Conservation (phyloP, 139 green algal genomes). For the Chlorokybus atmophyticus region DNA sequence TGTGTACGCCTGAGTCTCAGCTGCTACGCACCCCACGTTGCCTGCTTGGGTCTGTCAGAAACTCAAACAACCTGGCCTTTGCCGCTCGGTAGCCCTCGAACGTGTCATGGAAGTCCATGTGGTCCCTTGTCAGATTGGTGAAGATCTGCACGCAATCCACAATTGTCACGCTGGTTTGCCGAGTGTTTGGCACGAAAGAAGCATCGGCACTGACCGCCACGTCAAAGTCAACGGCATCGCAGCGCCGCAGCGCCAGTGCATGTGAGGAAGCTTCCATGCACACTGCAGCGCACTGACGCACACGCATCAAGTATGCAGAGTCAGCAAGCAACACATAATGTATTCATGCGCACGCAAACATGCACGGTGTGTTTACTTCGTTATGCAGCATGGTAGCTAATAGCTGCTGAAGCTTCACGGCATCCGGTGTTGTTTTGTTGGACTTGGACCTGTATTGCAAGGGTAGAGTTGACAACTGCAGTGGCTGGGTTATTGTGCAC, state of each 20-base stretch:
- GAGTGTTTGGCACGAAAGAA: no score
- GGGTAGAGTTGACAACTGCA: no score
- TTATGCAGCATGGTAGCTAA: conserved; percentile 66
- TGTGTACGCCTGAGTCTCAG: no score
- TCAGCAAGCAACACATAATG: no score
- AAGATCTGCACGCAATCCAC: conserved; percentile 30
- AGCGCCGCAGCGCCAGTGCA: conserved; percentile 19
- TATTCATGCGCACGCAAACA: not conserved
- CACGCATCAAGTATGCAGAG: no score
- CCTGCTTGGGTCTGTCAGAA: conserved; percentile 36
- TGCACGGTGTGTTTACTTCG: conserved; percentile 33
- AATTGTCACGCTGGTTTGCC: no score
- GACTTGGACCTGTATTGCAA: conserved; percentile 24
- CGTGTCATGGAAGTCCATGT: conserved; percentile 52
- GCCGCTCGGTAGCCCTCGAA: conserved; percentile 31
- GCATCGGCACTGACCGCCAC: conserved; percentile 10
- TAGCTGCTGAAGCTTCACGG: conserved; percentile 43
- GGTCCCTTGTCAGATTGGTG: conserved; percentile 53
- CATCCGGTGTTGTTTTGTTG: conserved; percentile 46
- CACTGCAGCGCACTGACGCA: conserved; percentile 9
- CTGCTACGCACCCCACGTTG: conserved; percentile 68
- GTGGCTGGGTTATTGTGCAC: no score
- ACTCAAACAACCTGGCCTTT: conserved; percentile 43
- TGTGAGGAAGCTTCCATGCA: conserved; percentile 54
- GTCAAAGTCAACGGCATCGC: conserved; percentile 34